Conservation (phyloP, 2,329 filamentous ascomycete genomes). For the Penicillium griseofulvum region DNA sequence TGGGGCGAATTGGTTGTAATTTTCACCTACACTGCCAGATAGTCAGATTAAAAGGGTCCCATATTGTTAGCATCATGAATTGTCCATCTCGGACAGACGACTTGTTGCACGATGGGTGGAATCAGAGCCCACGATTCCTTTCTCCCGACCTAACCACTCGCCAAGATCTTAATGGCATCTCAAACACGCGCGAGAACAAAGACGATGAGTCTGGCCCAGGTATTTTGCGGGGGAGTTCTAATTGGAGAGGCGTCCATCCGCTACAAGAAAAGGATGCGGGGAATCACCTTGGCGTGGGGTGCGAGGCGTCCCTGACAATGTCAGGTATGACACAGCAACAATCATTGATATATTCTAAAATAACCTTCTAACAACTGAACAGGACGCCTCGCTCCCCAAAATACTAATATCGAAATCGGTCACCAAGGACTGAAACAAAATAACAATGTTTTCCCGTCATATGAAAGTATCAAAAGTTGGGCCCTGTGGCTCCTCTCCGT, state of each 20-base stretch:
- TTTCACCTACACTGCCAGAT: neutral
- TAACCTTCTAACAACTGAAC: neutral
- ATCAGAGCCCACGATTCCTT: slow-evolving; percentile 54
- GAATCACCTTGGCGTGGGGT: neutral
- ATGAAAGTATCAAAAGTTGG: slow-evolving; percentile 21
- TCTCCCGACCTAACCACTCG: slow-evolving; percentile 52
- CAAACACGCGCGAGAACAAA: slow-evolving; percentile 49
- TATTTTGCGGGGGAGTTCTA: neutral
- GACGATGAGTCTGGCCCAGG: slow-evolving; percentile 3
- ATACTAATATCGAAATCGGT: slow-evolving; percentile 3
- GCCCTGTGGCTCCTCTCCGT: slow-evolving; percentile 28
- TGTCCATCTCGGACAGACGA: slow-evolving; percentile 56
- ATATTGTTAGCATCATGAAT: slow-evolving; percentile 44
- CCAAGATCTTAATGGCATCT: slow-evolving; percentile 56
- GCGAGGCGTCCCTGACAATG: slow-evolving; percentile 29
- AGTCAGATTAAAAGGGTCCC: neutral
- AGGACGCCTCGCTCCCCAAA: slow-evolving; percentile 23
- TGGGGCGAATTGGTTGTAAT: neutral
- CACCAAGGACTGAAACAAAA: neutral
- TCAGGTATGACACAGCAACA: slow-evolving; percentile 24
- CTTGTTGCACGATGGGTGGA: slow-evolving; percentile 51
- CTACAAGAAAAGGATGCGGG: slow-evolving; percentile 5
- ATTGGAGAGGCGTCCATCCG: slow-evolving; percentile 1
- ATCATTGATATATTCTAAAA: neutral
- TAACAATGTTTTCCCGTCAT: slow-evolving; percentile 6